Evolutionary conservation across 805 yeast species (phyloP), one percentile per base, ranked within the genome.

Genomic region (Danielia reshetovae): DNA sequence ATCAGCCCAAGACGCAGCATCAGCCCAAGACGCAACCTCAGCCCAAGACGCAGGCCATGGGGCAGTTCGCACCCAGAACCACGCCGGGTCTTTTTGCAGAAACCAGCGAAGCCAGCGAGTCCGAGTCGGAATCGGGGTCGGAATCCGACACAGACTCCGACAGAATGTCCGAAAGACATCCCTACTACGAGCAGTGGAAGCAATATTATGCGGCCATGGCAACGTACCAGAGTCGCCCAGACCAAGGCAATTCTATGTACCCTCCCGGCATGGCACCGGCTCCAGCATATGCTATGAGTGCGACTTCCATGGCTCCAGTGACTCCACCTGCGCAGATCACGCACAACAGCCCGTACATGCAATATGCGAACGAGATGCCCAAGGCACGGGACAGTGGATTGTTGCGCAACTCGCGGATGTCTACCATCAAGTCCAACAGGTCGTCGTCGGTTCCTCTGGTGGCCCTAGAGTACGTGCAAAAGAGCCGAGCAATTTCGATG

Each of bases 101-200:
- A n/a, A n/a, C n/a, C n/a, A n/a, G n/a, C n/a, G n/a, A n/a, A n/a
- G 22, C 22, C 7, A 19, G 22, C 22, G 22, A 19, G 22, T 19
- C 7, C 22, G 34, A 29, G 15, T 27, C 30, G 4, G 35, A 36
- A 16, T 32, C 29, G 15, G 15, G 19, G 27, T 35, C 38, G 15
- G 29, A 27, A 18, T 34, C 41, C 12, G 46, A 39, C 24, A 26
- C 24, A 16, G 24, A 30, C 11, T 32, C 39, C 6, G 46, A 38
- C 14, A 34, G 34, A n/a, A 44, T 39, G 14, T 36, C 37, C 23
- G 47, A 38, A 3, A 18, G 18, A 26, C 62, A 60, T 36, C 62
- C 64, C 7, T 57, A 59, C 37, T 57, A 60, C 33, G 54, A 53
- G 24, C 68, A 63, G 39, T 64, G 69, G 68, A 57, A 55, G 29